phyloP scores from a whole-genome alignment of 345 rosid species.

The Salix exigua region DNA sequence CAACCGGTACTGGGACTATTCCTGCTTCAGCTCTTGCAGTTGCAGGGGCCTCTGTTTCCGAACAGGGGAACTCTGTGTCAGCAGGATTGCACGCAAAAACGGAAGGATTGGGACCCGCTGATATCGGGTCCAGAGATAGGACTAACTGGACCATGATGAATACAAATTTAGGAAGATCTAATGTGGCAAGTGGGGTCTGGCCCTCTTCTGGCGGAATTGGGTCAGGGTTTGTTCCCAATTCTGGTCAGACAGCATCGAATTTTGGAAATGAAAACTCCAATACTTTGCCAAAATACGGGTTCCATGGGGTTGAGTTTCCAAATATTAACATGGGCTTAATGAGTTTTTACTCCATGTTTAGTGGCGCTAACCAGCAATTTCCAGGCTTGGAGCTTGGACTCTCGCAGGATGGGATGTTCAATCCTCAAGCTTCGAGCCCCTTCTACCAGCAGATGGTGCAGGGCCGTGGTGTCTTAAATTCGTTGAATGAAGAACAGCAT shows the following conservation, averaged over 20 bases:
- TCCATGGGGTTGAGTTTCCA: slow-evolving; percentile 25
- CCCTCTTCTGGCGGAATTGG: slow-evolving; percentile 40
- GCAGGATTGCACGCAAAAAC: slow-evolving; percentile 67
- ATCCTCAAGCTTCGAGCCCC: slow-evolving; percentile 41
- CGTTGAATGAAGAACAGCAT: slow-evolving; percentile 15
- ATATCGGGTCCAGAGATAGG: slow-evolving; percentile 49
- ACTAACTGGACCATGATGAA: slow-evolving; percentile 52
- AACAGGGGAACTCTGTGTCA: slow-evolving; percentile 32
- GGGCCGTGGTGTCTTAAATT: slow-evolving; percentile 17
- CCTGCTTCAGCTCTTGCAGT: slow-evolving; percentile 86
- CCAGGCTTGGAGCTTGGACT: slow-evolving; percentile 36
- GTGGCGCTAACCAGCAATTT: slow-evolving; percentile 14
- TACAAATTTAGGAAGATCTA: slow-evolving; percentile 46
- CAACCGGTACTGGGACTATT: slow-evolving; percentile 84
- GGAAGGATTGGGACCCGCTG: slow-evolving; percentile 36
- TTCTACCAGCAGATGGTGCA: slow-evolving; percentile 28
- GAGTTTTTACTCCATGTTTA: slow-evolving; percentile 32
- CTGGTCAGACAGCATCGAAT: slow-evolving; percentile 8
- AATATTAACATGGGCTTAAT: slow-evolving; percentile 31
- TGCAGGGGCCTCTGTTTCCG: slow-evolving; percentile 51
- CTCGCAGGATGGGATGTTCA: slow-evolving; percentile 21
- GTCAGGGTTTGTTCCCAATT: slow-evolving; percentile 37
- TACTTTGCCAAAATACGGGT: slow-evolving; percentile 15
- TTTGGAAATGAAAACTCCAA: slow-evolving; percentile 13
- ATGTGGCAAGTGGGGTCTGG: slow-evolving; percentile 33